Conservation (phyloP, 2,329 filamentous ascomycete species). For the Chaetothyriales sp. region DNA sequence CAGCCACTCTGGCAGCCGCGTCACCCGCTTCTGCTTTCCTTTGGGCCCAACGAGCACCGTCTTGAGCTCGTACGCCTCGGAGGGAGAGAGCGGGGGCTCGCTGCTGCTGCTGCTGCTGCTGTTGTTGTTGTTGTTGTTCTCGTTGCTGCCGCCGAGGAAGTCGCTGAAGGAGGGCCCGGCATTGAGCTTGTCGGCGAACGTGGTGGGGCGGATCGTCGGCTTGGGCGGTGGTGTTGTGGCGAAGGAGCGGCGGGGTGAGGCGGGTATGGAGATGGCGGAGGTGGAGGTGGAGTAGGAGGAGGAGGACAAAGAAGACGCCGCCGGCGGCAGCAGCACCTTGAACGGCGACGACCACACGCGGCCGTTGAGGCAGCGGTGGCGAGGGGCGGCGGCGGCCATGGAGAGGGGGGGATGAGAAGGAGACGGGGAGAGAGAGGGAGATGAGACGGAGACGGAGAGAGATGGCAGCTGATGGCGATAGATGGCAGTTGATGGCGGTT, state of each 20-base stretch:
- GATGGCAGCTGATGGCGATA: constrained; percentile 1
- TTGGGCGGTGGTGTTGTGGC: constrained; percentile 22
- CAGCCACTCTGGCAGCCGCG: constrained; percentile 78
- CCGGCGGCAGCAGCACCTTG: constrained; percentile 14
- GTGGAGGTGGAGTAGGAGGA: too few species aligned
- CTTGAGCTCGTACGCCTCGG: constrained; percentile 46
- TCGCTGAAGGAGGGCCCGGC: constrained; percentile 51
- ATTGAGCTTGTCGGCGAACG: constrained; percentile 51
- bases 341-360: constrained; percentile 16
- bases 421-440: neutral
- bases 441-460: constrained; percentile 1
- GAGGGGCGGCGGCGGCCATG: constrained; percentile 11
- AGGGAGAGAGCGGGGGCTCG: constrained; percentile 28
- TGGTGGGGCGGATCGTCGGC: constrained; percentile 33
- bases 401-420: neutral
- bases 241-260: constrained; percentile 26
- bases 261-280: constrained; percentile 30
- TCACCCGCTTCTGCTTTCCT: constrained; percentile 52
- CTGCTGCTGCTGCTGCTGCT: constrained; percentile 11
- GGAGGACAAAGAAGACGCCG: constrained; percentile 1
- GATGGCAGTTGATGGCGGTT: too few species aligned
- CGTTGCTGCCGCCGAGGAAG: constrained; percentile 38
- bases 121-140: neutral
- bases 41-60: constrained; percentile 48
- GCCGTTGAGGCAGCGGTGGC: constrained; percentile 15